These are phyloP conservation scores for Tetracladium setigerum DNA, from an alignment of 495 filamentous ascomycete genomes.

Conservation along the genomic window DNA sequence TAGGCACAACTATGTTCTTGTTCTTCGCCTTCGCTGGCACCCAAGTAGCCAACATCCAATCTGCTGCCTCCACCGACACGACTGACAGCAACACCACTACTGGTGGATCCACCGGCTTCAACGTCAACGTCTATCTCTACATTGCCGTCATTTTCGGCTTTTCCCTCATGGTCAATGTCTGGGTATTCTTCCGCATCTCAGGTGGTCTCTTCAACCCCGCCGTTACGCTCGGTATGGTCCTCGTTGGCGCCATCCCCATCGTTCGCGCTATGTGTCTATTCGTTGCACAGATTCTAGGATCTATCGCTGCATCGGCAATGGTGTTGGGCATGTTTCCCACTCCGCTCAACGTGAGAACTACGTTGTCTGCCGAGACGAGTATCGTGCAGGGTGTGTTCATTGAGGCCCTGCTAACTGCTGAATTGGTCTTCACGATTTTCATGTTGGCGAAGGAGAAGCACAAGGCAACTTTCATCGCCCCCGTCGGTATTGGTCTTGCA, in stretches of 20 bases:
- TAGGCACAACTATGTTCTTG: slow-evolving; percentile 45
- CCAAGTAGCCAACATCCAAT: slow-evolving; percentile 25
- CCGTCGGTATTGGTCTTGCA: slow-evolving; percentile 42
- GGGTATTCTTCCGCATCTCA: slow-evolving; percentile 59
- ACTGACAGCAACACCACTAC: slow-evolving; percentile 19
- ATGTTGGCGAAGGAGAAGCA: slow-evolving; percentile 51
- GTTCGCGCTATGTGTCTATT: slow-evolving; percentile 43
- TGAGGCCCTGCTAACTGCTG: slow-evolving; percentile 44
- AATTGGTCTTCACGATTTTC: slow-evolving; percentile 49
- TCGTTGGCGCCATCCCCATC: slow-evolving; percentile 46
- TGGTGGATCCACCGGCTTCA: slow-evolving; percentile 20
- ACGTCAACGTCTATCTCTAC: slow-evolving; percentile 36
- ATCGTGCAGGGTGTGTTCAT: slow-evolving; percentile 46
- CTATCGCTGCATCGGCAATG: slow-evolving; percentile 47
- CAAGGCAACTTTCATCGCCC: slow-evolving; percentile 39
- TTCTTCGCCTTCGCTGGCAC: slow-evolving; percentile 40
- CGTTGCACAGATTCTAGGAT: slow-evolving; percentile 47
- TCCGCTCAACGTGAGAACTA: slow-evolving; percentile 36
- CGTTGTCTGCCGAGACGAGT: slow-evolving; percentile 32
- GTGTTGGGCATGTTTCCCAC: slow-evolving; percentile 46
- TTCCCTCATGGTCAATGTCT: slow-evolving; percentile 56
- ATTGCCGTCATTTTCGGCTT: slow-evolving; percentile 52
- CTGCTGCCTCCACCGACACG: slow-evolving; percentile 15
- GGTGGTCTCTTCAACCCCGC: slow-evolving; percentile 63
- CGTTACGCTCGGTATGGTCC: slow-evolving; percentile 48